Percentiles rank a stretch among this genome's conserved stretches.
These are phyloP conservation scores for Pseudogymnoascus sp. DNA, from an alignment of 2,329 filamentous ascomycete genomes.

Conservation along the genomic window DNA sequence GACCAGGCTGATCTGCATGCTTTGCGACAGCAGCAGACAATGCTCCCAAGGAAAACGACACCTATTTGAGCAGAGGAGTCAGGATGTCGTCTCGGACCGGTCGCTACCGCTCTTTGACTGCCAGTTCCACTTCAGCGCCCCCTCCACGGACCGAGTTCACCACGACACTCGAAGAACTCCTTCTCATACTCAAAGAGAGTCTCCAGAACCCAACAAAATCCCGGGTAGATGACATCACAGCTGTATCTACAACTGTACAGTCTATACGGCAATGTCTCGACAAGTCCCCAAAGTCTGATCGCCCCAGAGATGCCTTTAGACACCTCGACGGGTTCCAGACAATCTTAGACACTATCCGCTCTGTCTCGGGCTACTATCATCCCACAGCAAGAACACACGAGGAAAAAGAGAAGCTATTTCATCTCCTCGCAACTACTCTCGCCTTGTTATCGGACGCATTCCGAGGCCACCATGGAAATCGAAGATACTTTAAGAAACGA, in stretches of 20 bases:
- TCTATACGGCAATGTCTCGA: constrained; percentile 28
- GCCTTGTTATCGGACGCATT: constrained; percentile 62
- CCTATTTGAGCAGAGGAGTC: constrained; percentile 14
- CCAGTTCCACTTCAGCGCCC: constrained; percentile 44
- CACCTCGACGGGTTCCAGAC: constrained; percentile 72
- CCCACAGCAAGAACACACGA: constrained; percentile 53
- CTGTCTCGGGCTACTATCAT: constrained; percentile 71
- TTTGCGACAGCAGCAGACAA: not conserved
- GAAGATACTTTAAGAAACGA: constrained; percentile 73
- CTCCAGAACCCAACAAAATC: not conserved
- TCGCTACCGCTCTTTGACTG: constrained; percentile 60
- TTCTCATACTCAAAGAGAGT: constrained; percentile 27
- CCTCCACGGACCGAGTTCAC: constrained; percentile 53
- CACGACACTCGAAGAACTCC: constrained; percentile 50
- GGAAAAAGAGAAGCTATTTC: constrained; percentile 61
- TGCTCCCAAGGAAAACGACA: not conserved
- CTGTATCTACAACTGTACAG: constrained; percentile 17
- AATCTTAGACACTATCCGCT: constrained; percentile 62
- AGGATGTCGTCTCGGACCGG: constrained; percentile 49
- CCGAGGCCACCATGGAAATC: constrained; percentile 75
- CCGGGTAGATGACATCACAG: not conserved
- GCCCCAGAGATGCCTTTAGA: constrained; percentile 73
- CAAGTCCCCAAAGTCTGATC: constrained; percentile 41
- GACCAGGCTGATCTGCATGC: not conserved
- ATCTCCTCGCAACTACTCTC: constrained; percentile 64